phyloP scores from a whole-genome alignment of 2,329 filamentous ascomycete genomes.

The Metarhizium album region DNA sequence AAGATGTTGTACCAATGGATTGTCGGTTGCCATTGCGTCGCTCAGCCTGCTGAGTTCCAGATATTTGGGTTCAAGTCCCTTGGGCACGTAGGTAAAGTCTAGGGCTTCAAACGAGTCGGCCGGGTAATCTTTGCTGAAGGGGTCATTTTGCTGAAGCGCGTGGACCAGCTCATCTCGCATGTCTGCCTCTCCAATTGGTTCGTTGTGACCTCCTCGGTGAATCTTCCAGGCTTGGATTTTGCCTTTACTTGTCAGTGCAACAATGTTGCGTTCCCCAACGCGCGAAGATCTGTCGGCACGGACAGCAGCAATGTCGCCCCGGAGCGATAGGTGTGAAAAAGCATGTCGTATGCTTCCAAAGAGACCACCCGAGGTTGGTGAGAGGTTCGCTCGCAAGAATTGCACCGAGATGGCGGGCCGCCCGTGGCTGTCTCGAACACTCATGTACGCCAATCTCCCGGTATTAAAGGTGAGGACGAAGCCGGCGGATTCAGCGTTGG shows the following conservation, averaged over 20 bases:
- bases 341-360: conserved; percentile 73
- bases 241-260: conserved; percentile 68
- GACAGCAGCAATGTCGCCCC: conserved; percentile 72
- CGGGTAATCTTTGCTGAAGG: conserved; percentile 35
- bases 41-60: conserved; percentile 39
- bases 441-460: conserved; percentile 78
- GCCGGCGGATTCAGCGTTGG: conserved; percentile 75
- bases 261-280: conserved; percentile 74
- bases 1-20: conserved; percentile 45
- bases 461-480: conserved; percentile 78
- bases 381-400: conserved; percentile 55
- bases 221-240: conserved; percentile 79
- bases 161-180: conserved; percentile 52
- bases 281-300: conserved; percentile 59
- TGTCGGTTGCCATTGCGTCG: conserved; percentile 37
- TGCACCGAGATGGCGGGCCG: conserved; percentile 70
- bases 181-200: conserved; percentile 62
- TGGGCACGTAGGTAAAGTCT: conserved; percentile 65
- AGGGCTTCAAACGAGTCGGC: conserved; percentile 59
- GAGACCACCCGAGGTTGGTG: conserved; percentile 51
- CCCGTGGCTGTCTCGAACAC: conserved; percentile 75
- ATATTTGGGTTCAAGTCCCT: conserved; percentile 39
- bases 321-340: conserved; percentile 57
- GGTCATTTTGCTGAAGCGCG: conserved; percentile 47
- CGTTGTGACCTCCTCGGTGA: conserved; percentile 76